Percentiles rank a stretch among this genome's conserved stretches.
phyloP scores from a whole-genome alignment of 1,139 yeast genomes.

The Meyerozyma guilliermondii region DNA sequence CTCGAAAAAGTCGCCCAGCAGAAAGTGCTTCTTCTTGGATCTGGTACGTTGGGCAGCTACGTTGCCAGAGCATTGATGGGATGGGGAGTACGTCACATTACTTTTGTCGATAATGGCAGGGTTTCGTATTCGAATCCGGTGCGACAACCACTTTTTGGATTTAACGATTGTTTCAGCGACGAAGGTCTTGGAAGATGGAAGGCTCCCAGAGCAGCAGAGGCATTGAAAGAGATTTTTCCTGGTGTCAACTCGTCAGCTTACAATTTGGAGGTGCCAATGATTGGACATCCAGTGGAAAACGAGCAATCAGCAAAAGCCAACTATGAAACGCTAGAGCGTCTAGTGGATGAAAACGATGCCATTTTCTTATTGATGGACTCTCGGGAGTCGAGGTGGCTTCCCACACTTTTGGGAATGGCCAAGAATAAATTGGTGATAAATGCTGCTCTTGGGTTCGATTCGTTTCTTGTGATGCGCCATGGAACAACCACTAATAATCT shows the following conservation, averaged over 20 bases:
- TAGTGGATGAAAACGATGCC: constrained; percentile 70
- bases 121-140: constrained; percentile 95
- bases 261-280: constrained; percentile 83
- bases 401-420: constrained; percentile 73
- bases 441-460: constrained; percentile 93
- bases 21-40: constrained; percentile 77
- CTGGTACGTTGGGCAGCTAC: constrained; percentile 94
- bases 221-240: constrained; percentile 72
- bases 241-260: constrained; percentile 61
- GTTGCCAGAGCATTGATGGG: constrained; percentile 82
- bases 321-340: constrained; percentile 44
- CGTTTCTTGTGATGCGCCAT: constrained; percentile 89
- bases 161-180: constrained; percentile 68
- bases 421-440: constrained; percentile 71
- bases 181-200: constrained; percentile 56
- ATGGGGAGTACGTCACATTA: constrained; percentile 86
- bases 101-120: constrained; percentile 84
- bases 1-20: constrained; percentile 57
- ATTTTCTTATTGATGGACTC: constrained; percentile 85
- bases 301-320: constrained; percentile 42
- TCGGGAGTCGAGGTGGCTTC: constrained; percentile 94
- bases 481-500: constrained; percentile 45
- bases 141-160: constrained; percentile 80
- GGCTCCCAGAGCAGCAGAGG: constrained; percentile 71
- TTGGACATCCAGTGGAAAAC: constrained; percentile 72